Conservation (phyloP, 192 early-diverging fungal genomes). For the Cetraspora pellucida region DNA sequence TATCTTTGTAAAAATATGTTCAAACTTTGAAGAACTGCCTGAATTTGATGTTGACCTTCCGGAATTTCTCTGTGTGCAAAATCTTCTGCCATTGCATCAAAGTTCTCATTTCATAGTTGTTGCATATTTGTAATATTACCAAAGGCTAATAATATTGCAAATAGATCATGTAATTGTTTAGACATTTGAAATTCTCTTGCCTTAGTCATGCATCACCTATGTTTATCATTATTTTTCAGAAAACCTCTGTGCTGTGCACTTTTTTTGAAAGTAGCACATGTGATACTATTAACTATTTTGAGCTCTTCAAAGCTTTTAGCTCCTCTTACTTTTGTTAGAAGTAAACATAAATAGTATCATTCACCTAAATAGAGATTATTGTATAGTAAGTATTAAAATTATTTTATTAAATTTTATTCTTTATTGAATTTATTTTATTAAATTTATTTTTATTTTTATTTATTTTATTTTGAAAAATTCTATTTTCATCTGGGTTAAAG, state of each 20-base stretch:
- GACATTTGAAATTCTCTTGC: constrained; percentile 17
- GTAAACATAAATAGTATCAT: constrained; percentile 35
- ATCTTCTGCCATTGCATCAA: not conserved
- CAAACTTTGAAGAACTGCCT: not conserved
- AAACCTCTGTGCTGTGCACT: constrained; percentile 31
- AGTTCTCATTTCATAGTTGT: not conserved
- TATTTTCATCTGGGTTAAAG: too few relatives aligned
- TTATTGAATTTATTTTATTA: too few relatives aligned
- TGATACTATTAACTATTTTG: constrained; percentile 11
- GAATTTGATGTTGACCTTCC: not conserved
- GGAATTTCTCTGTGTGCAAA: not conserved
- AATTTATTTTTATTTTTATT: too few relatives aligned
- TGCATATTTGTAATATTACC: constrained; percentile 3
- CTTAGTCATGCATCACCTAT: constrained; percentile 24
- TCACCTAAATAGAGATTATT: constrained; percentile 19
- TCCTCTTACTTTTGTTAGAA: constrained; percentile 25
- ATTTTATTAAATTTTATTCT: too few relatives aligned
- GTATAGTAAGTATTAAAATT: too few relatives aligned
- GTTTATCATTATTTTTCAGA: constrained; percentile 34
- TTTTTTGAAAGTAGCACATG: constrained; percentile 29
- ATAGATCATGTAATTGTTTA: constrained; percentile 29
- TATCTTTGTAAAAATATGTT: not conserved
- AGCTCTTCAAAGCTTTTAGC: constrained; percentile 34
- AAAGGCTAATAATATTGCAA: constrained; percentile 26
- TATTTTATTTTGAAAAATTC: too few relatives aligned